These are phyloP conservation scores for Colletotrichum graminicola DNA, from an alignment of 2,329 filamentous ascomycete species.

Conservation along the genomic window DNA sequence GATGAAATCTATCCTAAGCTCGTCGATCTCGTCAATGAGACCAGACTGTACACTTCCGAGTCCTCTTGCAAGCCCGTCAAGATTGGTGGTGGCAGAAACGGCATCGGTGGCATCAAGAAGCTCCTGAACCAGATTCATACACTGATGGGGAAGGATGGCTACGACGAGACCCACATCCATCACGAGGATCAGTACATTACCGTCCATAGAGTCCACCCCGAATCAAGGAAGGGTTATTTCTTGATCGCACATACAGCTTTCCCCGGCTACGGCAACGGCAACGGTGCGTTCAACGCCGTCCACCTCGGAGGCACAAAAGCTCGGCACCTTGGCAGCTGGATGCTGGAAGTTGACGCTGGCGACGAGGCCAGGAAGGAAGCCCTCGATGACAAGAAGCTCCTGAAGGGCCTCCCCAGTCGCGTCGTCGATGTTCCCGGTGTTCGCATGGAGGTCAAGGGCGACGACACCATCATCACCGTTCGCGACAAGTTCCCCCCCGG, in stretches of 20 bases:
- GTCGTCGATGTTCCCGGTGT: slow-evolving; percentile 82
- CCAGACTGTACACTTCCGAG: slow-evolving; percentile 81
- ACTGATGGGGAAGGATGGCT: slow-evolving; percentile 94
- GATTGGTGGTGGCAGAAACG: slow-evolving; percentile 78
- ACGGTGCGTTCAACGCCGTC: slow-evolving; percentile 83
- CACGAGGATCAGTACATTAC: slow-evolving; percentile 97
- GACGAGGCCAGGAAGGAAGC: slow-evolving; percentile 75
- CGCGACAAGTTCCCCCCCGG: slow-evolving; percentile 90
- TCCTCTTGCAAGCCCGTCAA: slow-evolving; percentile 76
- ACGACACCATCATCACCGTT: slow-evolving; percentile 83
- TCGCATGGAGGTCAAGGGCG: slow-evolving; percentile 76
- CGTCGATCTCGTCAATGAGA: slow-evolving; percentile 94
- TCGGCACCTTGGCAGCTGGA: slow-evolving; percentile 90
- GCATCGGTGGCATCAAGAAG: slow-evolving; percentile 92
- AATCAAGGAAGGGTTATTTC: slow-evolving; percentile 93
- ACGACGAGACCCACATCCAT: slow-evolving; percentile 95
- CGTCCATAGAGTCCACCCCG: slow-evolving; percentile 92
- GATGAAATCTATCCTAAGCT: slow-evolving; percentile 95
- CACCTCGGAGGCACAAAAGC: slow-evolving; percentile 86
- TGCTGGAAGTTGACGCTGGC: slow-evolving; percentile 86
- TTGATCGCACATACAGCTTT: slow-evolving; percentile 96
- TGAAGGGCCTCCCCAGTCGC: slow-evolving; percentile 87
- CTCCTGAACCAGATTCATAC: slow-evolving; percentile 95
- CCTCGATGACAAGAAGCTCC: slow-evolving; percentile 75
- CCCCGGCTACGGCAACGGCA: slow-evolving; percentile 87